These are phyloP conservation scores for Fraxinus baroniana DNA, from an alignment of 305 asterid species.

Conservation along the genomic window DNA sequence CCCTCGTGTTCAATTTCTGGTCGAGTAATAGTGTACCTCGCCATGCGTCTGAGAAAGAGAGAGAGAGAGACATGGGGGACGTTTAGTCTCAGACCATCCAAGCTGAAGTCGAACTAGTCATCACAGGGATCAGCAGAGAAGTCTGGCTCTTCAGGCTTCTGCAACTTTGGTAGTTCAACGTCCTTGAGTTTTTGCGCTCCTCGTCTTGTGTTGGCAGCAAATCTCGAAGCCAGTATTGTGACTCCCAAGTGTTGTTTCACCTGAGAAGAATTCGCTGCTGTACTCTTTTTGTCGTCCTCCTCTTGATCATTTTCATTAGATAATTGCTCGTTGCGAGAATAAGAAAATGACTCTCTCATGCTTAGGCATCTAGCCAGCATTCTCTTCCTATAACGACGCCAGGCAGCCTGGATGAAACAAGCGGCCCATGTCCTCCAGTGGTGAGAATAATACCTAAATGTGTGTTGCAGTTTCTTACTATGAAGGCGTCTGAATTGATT, in stretches of 20 bases:
- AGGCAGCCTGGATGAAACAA: constrained; percentile 68
- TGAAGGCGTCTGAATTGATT: constrained; percentile 76
- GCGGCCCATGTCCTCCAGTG: constrained; percentile 92
- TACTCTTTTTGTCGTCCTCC: constrained; percentile 9
- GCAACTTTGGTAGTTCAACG: constrained; percentile 45
- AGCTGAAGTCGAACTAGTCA: constrained; percentile 31
- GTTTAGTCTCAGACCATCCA: not conserved
- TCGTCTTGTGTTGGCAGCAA: constrained; percentile 63
- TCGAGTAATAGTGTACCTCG: not conserved
- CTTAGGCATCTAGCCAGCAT: constrained; percentile 35
- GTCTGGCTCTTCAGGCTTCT: constrained; percentile 72
- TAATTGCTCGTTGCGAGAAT: constrained; percentile 22
- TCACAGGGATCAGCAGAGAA: constrained; percentile 60
- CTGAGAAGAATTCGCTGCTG: constrained; percentile 21
- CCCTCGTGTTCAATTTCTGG: not conserved
- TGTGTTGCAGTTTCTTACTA: constrained; percentile 75
- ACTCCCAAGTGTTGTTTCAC: constrained; percentile 48
- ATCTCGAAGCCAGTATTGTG: constrained; percentile 58
- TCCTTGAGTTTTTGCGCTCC: constrained; percentile 54
- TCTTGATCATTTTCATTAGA: constrained; percentile 31
- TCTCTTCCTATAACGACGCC: constrained; percentile 59
- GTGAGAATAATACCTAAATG: constrained; percentile 69
- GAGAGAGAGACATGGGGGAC: not conserved
- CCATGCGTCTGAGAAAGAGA: not conserved
- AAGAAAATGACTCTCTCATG: constrained; percentile 51